These are phyloP conservation scores for Nothophytophthora sp. DNA, from an alignment of 352 stramenopile genomes.

Conservation along the genomic window DNA sequence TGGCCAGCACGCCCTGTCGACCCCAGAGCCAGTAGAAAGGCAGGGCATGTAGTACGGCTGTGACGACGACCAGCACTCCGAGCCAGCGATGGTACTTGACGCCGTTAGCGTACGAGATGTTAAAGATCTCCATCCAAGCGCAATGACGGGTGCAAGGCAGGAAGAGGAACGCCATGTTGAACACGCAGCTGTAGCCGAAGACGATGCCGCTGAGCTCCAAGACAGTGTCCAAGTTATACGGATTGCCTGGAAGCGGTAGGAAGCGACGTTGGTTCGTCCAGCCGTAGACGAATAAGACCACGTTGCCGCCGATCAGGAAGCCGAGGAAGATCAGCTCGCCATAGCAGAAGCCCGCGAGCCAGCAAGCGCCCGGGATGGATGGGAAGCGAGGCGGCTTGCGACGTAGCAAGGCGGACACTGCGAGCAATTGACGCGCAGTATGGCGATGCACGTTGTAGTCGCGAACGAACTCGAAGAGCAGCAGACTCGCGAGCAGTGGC, in stretches of 20 bases:
- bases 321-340: constrained; percentile 68
- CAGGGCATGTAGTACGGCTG: constrained; percentile 34
- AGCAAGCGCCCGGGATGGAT: constrained; percentile 1
- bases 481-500: constrained; percentile 38
- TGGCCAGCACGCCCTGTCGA: constrained; percentile 28
- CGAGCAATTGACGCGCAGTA: constrained; percentile 33
- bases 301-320: constrained; percentile 48
- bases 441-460: constrained; percentile 44
- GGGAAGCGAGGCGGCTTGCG: constrained; percentile 37
- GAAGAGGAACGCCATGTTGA: constrained; percentile 69
- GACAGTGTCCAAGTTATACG: constrained; percentile 48
- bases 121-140: constrained; percentile 67
- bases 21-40: constrained; percentile 54
- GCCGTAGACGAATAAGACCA: constrained; percentile 49
- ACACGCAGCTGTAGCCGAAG: constrained; percentile 56
- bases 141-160: constrained; percentile 58
- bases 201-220: constrained; percentile 43
- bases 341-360: constrained; percentile 40
- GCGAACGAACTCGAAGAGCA: constrained; percentile 45
- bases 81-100: constrained; percentile 72
- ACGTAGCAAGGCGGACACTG: constrained; percentile 40
- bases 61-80: constrained; percentile 39
- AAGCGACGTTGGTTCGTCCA: constrained; percentile 44
- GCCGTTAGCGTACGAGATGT: constrained; percentile 61
- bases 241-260: constrained; percentile 20